Conservation (phyloP, 495 filamentous ascomycete genomes). For the Tuber calosporum region DNA sequence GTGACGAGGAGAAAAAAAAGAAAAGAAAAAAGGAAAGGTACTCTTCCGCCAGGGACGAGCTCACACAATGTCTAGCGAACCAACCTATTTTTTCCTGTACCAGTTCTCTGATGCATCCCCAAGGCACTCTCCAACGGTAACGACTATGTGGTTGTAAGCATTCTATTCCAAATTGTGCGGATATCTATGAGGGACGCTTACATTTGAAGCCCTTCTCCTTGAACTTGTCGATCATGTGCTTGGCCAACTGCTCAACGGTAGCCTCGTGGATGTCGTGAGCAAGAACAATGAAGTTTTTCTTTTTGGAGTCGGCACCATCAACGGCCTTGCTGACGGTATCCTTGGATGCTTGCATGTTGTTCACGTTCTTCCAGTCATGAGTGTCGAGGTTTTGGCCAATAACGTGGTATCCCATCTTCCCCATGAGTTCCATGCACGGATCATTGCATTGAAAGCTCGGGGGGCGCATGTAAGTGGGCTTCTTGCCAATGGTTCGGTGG, state of each 20-base stretch:
- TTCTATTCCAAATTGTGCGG: conserved; percentile 30
- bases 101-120: conserved; percentile 63
- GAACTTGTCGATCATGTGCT: conserved; percentile 44
- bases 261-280: conserved; percentile 47
- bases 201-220: conserved; percentile 38
- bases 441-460: conserved; percentile 44
- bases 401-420: conserved; percentile 45
- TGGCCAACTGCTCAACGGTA: conserved; percentile 44
- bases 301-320: not conserved
- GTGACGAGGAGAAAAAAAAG: not conserved
- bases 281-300: conserved; percentile 44
- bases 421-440: conserved; percentile 41
- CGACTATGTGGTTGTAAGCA: conserved; percentile 52
- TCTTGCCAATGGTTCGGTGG: conserved; percentile 57
- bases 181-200: conserved; percentile 7
- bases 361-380: conserved; percentile 45
- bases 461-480: conserved; percentile 52
- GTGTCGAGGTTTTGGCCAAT: conserved; percentile 47
- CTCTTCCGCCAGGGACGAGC: not conserved
- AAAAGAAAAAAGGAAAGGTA: not conserved
- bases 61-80: not conserved
- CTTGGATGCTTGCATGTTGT: conserved; percentile 23
- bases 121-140: conserved; percentile 70
- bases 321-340: conserved; percentile 21
- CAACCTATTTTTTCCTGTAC: conserved; percentile 49